Base-by-base conservation (phyloP, 768 basidiomycete species). In the Lactifluus volemus region DNA sequence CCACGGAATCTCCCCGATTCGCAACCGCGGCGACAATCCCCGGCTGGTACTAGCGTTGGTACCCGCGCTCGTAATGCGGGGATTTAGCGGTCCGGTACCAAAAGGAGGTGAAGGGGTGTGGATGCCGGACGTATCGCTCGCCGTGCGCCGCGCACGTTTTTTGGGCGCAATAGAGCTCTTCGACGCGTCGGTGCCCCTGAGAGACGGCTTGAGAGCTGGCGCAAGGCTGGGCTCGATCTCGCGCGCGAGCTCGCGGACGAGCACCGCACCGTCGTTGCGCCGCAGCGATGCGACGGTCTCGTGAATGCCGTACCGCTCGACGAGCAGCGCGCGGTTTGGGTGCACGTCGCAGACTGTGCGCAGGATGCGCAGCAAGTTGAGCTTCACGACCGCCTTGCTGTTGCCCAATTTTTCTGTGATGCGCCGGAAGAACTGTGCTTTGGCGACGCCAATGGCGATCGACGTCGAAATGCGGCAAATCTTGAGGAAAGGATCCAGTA, bases 401-500 rank as follows among this genome's bases (percentile, higher is more conserved):
- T 84, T 76, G 67, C 74, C 79, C 4, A 98, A 80, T 30, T 90
- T 80, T 63, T 97, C 94, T 63, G 92, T 82, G 61, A 97, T 82
- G 11, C 92, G 86, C 65, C 84, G 84, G 81, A 96, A 90, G 75
- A 99, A 93, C 29, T 85, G 78, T 4, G 92, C 81, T 63, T 85
- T 86, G 39, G 93, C 83, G 48, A 98, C 81, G 17, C 84, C 83
- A 29, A 91, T 82, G 1, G 90, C 86, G 41, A 98, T 72, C 1
- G 77, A 71, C 0, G 81, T 79, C 0, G 95, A 98, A 8, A 92
- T 73, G 11, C 94, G 88, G 55, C 86, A 84, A 49, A 98, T 88
- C 77, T 97, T 97, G 69, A 95, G 82, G 74, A 94, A 88, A 1
- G 92, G 91, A 54, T 95, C 92, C 8, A 98, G 83, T 25, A 99